Percentiles rank a stretch among this genome's conserved stretches.
Conservation (phyloP, 2,329 filamentous ascomycete genomes). For the Fusarium caatingaense region DNA sequence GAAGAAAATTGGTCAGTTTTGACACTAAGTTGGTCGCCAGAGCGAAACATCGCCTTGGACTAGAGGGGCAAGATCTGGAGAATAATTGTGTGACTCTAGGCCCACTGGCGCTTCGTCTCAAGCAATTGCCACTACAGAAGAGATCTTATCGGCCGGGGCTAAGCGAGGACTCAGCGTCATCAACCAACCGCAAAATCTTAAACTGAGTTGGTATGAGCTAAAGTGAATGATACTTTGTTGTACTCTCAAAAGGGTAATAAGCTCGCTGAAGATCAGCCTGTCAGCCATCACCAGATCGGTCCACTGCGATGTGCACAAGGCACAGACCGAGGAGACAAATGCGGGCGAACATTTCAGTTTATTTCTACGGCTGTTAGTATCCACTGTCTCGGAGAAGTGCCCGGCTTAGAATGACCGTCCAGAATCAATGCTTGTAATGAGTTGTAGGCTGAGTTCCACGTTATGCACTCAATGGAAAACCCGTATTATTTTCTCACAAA, state of each 20-base stretch:
- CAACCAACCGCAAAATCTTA: accelerated
- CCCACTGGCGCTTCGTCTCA: neutral
- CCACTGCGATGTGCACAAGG: neutral
- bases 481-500: neutral
- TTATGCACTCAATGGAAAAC: too few species aligned
- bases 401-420: neutral
- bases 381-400: accelerated
- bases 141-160: accelerated
- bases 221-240: neutral
- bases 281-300: neutral
- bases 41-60: neutral
- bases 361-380: neutral
- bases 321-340: too few species aligned
- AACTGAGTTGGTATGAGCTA: accelerated
- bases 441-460: neutral
- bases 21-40: accelerated
- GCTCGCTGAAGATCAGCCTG: neutral
- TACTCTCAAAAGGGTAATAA: neutral
- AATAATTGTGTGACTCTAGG: too few species aligned
- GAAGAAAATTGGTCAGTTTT: accelerated
- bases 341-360: neutral
- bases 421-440: neutral
- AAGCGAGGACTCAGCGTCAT: accelerated
- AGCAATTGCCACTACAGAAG: accelerated
- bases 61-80: neutral